Base-by-base conservation (phyloP, 148 eudicot genomes). In the Persicaria maculosa region DNA sequence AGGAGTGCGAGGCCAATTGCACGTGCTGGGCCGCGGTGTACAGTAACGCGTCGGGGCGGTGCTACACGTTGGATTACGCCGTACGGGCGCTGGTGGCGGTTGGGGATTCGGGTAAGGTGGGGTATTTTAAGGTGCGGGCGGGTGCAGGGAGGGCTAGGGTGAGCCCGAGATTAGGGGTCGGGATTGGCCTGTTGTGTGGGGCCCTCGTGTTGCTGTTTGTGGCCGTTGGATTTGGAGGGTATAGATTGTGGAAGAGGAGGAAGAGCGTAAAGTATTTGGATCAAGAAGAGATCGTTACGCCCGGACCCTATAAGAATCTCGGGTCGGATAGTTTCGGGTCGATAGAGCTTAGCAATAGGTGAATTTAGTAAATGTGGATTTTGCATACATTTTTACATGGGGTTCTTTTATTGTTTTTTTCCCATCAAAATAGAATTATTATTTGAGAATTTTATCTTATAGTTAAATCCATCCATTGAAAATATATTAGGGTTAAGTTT, bases 1-100 rank as follows among this genome's bases (percentile, higher is more conserved):
- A 74, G 14, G 73, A 86, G 31, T 95, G 99, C 50, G 83, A 77
- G 17, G 36, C 44, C 47, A 88, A 89, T 50, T 95, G 99, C 78
- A 83, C 86, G 2, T 95, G 99, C 47, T 92, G 97, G 99, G 99
- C 97, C 15, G 94, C 64, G 77, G 84, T 86, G 80, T 92, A 92
- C 74, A 92, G 77, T 82, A 95, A 92, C 86, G 80, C 87, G 0
- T 88, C 96, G 4, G 89, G 93, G 54, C 83, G 89, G 74, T 95
- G 99, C 71, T 95, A 95, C 93, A 72, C 46, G 58, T 52, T 95
- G 78, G 88, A 86, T 20, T 95, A 90, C 76, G 97, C 99, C 31
- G 84, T 95, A 47, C 86, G 92, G 81, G 89, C 91, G 0, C 48
- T 95, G 15, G 50, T 92, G 75, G 84, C 78, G 25, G 86, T 92